Base-by-base conservation (phyloP, 1,284 basidiomycete genomes). In the Leccinum angustisporum region DNA sequence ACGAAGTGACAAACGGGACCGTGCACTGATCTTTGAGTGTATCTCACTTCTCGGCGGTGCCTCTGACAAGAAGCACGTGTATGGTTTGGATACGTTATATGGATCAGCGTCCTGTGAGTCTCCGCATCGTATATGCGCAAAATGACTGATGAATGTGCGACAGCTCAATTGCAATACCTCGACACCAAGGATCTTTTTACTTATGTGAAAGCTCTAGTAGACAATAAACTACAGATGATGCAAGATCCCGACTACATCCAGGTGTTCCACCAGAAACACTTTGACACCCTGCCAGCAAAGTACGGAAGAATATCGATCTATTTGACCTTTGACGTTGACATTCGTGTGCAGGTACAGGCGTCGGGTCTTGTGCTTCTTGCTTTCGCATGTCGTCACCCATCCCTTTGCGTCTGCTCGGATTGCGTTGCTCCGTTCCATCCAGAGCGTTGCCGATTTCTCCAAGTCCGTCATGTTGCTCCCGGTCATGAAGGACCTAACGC, bases 41-140 rank as follows among this genome's bases (percentile, higher is more conserved):
- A 74, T 98, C 16, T 79, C 80, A 4, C 75, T 81, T 6, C 69
- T 88, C 51, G 72, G 76, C 4, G 73, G 79, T 38, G 70, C 81
- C 10, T 76, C 79, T 1, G 66, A 72, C 5, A 78, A 80, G 56
- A 76, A 80, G 62, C 79, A 82, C 3, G 85, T 97, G 1, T 97
- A 95, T 75, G 92, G 86, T 8, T 86, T 91, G 67, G 94, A 97
- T 69, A 80, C 79, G 1, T 83, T 97, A 56, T 98, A 98, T 72
- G 95, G 94, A 2, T 61, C 77, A 5, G 78, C 75, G 34, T 87
- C 88, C 6, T 77, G 90, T 91, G 56, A 64, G 88, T 78, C 1
- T 58, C 57, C 14, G 2, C 25, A 54, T 31, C 54, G 40, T 43
- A 10, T 56, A 46, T 54, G 25, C 2, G 33, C 31, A 36, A 27